Base-by-base conservation (phyloP, 2,329 filamentous ascomycete species). In the Grosmannia huntii region DNA sequence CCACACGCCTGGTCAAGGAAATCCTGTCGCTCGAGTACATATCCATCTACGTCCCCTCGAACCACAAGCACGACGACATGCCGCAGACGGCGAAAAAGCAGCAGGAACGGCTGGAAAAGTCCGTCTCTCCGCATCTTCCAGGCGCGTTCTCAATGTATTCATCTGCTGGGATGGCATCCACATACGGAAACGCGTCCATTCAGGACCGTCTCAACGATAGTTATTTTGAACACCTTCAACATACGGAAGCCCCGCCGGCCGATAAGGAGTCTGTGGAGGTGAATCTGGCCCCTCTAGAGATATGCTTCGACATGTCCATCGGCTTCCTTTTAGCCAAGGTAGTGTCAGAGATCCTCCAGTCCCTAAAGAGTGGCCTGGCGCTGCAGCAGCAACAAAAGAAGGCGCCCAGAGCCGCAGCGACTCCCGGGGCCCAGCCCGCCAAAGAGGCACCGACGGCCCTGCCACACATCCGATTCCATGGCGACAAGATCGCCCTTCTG, bases 61-160 rank as follows among this genome's bases (percentile, higher is more conserved):
- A 72, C 7, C 76, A 79, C 62, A 69, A 76, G 11, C 72, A 76
- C 52, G 64, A 75, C 28, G 67, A 75, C 25, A 65, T 75, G 7
- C 64, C 69, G 0, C 48, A 59, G 38, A 41, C 28, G 10, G 33
- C 53, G 19, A 55, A 55, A 12, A 53, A 36, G 14, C 16, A 61
- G 58, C 1, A 60, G 57, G 27, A 57, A 2, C 59, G 65, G 10
- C 59, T 76, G 65, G 59, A 66, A 0, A 69, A 65, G 44, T 78
- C 76, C 1, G 61, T 72, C 12, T 73, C 73, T n/a, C 75, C 76
- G 0, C 74, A 83, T 64, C 66, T 84, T 3, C 83, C 83, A 1
- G 84, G 83, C 0, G 76, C 83, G 2, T 86, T 86, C 66, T 86
- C 82, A 0, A 70, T 80, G 2, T 69, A 77, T 57, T 69, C 62